A percentile compares a stretch with the other conserved stretches of the same genome.
phyloP scores from a whole-genome alignment of 164 flowering plant genomes.

The Magnolia sinica region DNA sequence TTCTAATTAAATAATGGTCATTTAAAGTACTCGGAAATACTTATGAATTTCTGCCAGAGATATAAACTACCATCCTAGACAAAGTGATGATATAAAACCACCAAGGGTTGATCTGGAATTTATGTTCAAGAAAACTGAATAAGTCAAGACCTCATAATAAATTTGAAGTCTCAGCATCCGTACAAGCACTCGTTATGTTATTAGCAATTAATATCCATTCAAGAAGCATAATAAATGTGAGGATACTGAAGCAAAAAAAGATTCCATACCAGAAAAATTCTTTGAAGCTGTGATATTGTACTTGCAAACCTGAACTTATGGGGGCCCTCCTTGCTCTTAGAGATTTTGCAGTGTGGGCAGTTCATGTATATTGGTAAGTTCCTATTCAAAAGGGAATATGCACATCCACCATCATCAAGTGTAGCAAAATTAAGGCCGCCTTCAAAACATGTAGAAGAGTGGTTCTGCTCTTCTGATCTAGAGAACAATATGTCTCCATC shows the following conservation, averaged over 20 bases:
- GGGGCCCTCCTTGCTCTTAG: constrained; percentile 40
- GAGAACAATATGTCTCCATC: constrained; percentile 22
- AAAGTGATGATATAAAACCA: not conserved
- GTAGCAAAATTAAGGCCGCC: constrained; percentile 30
- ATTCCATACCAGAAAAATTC: constrained; percentile 79
- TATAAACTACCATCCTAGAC: not conserved
- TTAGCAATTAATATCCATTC: not conserved
- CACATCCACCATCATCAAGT: constrained; percentile 56
- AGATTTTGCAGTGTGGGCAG: constrained; percentile 69
- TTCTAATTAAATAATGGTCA: not conserved
- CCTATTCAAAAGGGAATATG: constrained; percentile 61
- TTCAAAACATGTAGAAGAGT: constrained; percentile 22
- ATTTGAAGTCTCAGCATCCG: not conserved
- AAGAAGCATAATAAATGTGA: not conserved
- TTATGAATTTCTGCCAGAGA: not conserved
- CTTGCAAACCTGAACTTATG: constrained; percentile 59
- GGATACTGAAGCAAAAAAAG: constrained; percentile 1
- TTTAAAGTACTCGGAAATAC: not conserved
- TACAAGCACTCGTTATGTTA: not conserved
- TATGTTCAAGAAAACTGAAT: not conserved
- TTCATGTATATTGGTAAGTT: constrained; percentile 78
- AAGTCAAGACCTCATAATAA: not conserved
- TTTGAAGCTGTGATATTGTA: constrained; percentile 80
- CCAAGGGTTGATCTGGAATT: not conserved
- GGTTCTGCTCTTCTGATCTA: constrained; percentile 29